A percentile compares a stretch with the other conserved stretches of the same genome.
These are phyloP conservation scores for Clonostachys solani DNA, from an alignment of 2,329 filamentous ascomycete genomes.

Conservation along the genomic window DNA sequence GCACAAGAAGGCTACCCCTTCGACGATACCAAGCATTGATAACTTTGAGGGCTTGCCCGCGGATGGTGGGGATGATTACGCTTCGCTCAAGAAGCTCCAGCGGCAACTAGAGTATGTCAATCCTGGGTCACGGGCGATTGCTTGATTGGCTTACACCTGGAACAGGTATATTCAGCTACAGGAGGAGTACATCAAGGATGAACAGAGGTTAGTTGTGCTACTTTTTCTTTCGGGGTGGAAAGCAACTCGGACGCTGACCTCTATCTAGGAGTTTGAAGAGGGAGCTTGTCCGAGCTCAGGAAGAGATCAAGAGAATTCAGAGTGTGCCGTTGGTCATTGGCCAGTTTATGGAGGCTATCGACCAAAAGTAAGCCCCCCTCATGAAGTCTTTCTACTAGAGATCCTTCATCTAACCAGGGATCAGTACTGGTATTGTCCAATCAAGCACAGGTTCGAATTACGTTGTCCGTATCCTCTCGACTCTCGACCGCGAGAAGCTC, in stretches of 20 bases:
- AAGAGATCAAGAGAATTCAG: conserved; percentile 99
- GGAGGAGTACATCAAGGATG: conserved; percentile 99
- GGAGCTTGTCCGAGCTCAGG: conserved; percentile 93
- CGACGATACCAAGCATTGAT: conserved; percentile 85
- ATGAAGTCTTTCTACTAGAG: background rate
- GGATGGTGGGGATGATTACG: conserved; percentile 89
- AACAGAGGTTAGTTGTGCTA: conserved; percentile 65
- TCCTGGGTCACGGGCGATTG: background rate
- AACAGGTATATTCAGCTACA: conserved; percentile 88
- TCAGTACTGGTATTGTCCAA: conserved; percentile 96
- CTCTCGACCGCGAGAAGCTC: conserved; percentile 94
- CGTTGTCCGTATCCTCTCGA: conserved; percentile 96
- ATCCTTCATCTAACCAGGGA: conserved; percentile 1
- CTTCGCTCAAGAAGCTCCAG: conserved; percentile 92
- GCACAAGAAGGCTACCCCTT: conserved; percentile 76
- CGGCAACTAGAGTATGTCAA: conserved; percentile 79
- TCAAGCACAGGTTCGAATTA: conserved; percentile 99
- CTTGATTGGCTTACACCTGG: conserved; percentile 11
- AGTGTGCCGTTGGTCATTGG: conserved; percentile 97
- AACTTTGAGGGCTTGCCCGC: conserved; percentile 78
- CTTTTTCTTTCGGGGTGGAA: background rate
- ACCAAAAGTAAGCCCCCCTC: conserved; percentile 74
- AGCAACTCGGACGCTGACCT: conserved; percentile 9
- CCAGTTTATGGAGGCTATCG: conserved; percentile 99
- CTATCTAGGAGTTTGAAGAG: conserved; percentile 79